A percentile compares a stretch with the other conserved stretches of the same genome.
These are phyloP conservation scores for Actinomortierella ambigua DNA, from an alignment of 371 early-diverging fungal genomes.

Conservation along the genomic window DNA sequence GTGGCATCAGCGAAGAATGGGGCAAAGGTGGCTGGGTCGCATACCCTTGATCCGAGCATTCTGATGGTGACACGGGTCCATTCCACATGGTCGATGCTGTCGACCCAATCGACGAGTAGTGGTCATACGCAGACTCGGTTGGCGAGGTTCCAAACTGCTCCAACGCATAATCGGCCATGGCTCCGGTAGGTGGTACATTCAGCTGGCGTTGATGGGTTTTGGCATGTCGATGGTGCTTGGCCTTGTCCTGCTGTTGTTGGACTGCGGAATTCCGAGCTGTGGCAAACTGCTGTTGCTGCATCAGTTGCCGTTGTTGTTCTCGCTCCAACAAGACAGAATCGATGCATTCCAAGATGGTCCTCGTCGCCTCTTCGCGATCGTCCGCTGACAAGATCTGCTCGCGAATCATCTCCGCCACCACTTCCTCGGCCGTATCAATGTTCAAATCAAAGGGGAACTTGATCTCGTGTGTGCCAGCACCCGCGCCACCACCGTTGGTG, in stretches of 20 bases:
- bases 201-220: conserved; percentile 27
- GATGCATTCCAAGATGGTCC: conserved; percentile 34
- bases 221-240: conserved; percentile 1
- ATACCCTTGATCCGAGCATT: conserved; percentile 45
- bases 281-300: conserved; percentile 3
- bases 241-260: neutral
- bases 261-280: neutral
- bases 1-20: conserved; percentile 5
- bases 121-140: conserved; percentile 30
- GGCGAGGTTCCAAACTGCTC: conserved; percentile 44
- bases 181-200: conserved; percentile 22
- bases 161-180: conserved; percentile 1
- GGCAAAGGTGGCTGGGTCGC: conserved; percentile 33
- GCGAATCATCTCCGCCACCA: conserved; percentile 66
- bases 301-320: neutral
- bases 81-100: conserved; percentile 26
- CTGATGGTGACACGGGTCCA: conserved; percentile 22
- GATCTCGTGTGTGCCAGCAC: conserved; percentile 55
- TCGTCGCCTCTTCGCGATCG: conserved; percentile 38
- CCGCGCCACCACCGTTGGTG: no score
- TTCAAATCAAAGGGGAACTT: conserved; percentile 75
- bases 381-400: conserved; percentile 47
- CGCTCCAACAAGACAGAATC: conserved; percentile 14
- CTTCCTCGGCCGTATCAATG: conserved; percentile 75
- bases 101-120: conserved; percentile 41